Conservation (phyloP, 129 eudicot genomes). For the Scalesia atractyloides region DNA sequence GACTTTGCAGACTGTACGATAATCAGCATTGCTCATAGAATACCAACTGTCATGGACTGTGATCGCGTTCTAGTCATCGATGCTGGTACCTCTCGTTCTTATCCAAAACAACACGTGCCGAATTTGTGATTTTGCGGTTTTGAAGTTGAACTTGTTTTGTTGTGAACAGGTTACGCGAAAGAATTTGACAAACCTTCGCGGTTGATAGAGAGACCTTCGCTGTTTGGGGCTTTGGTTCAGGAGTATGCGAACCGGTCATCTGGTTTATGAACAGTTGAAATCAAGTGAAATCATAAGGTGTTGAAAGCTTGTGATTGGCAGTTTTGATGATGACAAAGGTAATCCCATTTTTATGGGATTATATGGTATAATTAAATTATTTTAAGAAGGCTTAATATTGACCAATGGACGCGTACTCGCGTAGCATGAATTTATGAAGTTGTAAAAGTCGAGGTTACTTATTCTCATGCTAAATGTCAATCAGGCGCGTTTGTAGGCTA, state of each 20-base stretch:
- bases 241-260: constrained; percentile 43
- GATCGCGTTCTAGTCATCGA: constrained; percentile 53
- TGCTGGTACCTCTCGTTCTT: constrained; percentile 36
- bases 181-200: constrained; percentile 44
- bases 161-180: constrained; percentile 41
- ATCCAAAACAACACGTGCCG: background rate
- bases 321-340: constrained; percentile 13
- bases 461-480: too few species aligned
- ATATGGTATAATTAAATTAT: constrained; percentile 4
- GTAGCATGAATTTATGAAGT: background rate
- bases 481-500: background rate
- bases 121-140: background rate
- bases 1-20: constrained; percentile 61
- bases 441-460: too few species aligned
- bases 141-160: background rate
- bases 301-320: background rate
- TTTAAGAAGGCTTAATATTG: background rate
- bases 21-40: constrained; percentile 69
- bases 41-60: constrained; percentile 67
- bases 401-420: background rate
- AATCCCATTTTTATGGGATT: constrained; percentile 1
- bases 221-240: constrained; percentile 48
- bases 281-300: background rate
- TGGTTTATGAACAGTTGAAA: constrained; percentile 25
- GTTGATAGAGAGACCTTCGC: constrained; percentile 43